Percentiles rank a stretch among this genome's conserved stretches.
These are phyloP conservation scores for Hypoxylon fuscum DNA, from an alignment of 495 filamentous ascomycete species.

Conservation along the genomic window DNA sequence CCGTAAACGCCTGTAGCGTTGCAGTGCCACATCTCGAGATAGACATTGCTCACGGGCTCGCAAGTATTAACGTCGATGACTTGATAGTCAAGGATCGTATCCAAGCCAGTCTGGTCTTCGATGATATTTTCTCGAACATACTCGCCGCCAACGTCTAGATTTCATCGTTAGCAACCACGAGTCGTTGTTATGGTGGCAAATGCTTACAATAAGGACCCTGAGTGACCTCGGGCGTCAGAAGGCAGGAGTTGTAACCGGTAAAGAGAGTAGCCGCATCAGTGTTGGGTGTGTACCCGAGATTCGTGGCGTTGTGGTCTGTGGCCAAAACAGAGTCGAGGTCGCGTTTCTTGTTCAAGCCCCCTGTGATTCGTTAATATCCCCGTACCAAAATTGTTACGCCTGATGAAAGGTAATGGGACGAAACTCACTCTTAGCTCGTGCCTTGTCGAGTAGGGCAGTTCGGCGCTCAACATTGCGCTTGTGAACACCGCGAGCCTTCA, in stretches of 20 bases:
- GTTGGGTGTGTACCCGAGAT: conserved; percentile 52
- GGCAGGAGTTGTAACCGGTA: conserved; percentile 62
- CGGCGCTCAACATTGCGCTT: conserved; percentile 57
- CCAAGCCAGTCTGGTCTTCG: conserved; percentile 65
- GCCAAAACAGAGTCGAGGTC: conserved; percentile 46
- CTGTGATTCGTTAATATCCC: conserved; percentile 6
- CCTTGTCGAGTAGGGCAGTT: conserved; percentile 36
- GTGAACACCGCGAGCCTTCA: conserved; percentile 60
- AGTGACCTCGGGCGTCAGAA: conserved; percentile 64
- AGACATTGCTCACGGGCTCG: conserved; percentile 63
- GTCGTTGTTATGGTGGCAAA: conserved; percentile 11
- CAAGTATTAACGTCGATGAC: conserved; percentile 68
- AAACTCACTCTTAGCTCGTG: conserved; percentile 33
- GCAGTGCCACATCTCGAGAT: conserved; percentile 68
- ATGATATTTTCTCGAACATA: conserved; percentile 63
- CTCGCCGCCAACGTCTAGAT: conserved; percentile 49
- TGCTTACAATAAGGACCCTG: conserved; percentile 64
- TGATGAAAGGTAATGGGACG: background rate
- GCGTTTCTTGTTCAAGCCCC: conserved; percentile 43
- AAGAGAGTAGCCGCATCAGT: conserved; percentile 62
- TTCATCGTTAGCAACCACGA: conserved; percentile 10
- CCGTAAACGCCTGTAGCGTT: conserved; percentile 63
- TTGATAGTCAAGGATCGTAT: conserved; percentile 67
- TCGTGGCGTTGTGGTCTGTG: conserved; percentile 45
- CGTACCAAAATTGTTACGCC: background rate